Percentiles rank a stretch among this genome's conserved stretches.
Evolutionary conservation across 495 filamentous ascomycete genomes (phyloP).

Genomic region (Lasiosphaeria miniovina): DNA sequence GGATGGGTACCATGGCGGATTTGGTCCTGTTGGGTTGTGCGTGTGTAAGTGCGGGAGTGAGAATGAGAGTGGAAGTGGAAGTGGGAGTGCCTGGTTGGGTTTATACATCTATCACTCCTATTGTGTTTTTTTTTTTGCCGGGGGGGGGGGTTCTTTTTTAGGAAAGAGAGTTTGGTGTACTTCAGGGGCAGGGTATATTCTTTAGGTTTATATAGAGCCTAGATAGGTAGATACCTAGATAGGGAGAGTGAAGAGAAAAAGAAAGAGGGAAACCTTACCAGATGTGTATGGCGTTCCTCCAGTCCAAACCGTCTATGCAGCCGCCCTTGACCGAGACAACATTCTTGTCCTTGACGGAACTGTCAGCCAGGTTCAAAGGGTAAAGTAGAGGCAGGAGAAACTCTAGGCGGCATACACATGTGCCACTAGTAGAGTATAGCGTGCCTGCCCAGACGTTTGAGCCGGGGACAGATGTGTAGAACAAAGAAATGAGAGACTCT

Average conservation of each 20-base stretch:
- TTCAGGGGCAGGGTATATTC: neutral
- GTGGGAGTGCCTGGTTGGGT: neutral
- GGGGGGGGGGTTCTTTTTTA: too few relatives aligned
- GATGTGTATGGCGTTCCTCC: constrained; percentile 56
- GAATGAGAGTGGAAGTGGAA: neutral
- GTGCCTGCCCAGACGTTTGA: neutral
- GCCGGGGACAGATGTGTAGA: neutral
- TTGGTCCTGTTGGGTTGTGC: constrained; percentile 38
- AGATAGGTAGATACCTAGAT: too few relatives aligned
- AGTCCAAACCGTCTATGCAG: constrained; percentile 57
- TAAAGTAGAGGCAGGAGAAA: neutral
- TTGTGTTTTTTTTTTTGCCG: too few relatives aligned
- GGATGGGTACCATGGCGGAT: constrained; percentile 61
- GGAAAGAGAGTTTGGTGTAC: neutral
- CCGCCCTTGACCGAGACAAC: constrained; percentile 60
- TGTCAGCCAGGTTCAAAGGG: neutral
- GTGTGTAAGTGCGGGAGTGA: too few relatives aligned
- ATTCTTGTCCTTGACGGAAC: constrained; percentile 38
- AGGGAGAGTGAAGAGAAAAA: neutral
- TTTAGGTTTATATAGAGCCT: neutral
- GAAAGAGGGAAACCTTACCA: constrained; percentile 33
- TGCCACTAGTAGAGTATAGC: neutral
- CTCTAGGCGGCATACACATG: too few relatives aligned
- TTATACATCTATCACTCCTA: neutral
- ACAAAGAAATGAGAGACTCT: constrained; percentile 9